Evolutionary conservation across 441 rosid species (phyloP), one percentile per base, ranked within the genome.

Genomic region (Populus hybrid): DNA sequence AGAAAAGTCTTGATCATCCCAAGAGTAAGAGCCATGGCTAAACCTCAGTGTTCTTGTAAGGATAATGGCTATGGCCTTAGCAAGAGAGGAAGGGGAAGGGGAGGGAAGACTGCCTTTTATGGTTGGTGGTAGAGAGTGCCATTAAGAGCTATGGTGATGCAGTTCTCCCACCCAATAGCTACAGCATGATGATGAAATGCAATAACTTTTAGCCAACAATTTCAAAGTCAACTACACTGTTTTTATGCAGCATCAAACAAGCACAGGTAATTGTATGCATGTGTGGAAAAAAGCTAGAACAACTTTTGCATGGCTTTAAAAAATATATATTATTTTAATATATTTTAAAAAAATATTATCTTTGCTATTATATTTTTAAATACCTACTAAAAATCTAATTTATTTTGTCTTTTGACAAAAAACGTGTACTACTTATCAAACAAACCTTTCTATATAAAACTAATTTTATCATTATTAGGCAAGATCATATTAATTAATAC

Each of bases 161-260:
- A 75, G 85, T 81, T 85, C 77, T 73, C 77, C 86, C 86, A 88
- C 91, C 83, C 81, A 82, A 78, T 3, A 30, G 32, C 87, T 78
- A 74, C 79, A 77, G 80, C 79, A 84, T 81, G 80, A 83, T 86
- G 79, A 78, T 79, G 82, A 84, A 64, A 72, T 80, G 83, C 89
- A 77, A 75, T 70, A 75, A 59, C 76, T n/a, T 80, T 64, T 67
- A 28, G 36, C 72, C 83, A 81, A 82, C 82, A 71, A 69, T 2
- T 81, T 66, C 26, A 68, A 83, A 82, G 90, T 88, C 90, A 88
- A 86, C 88, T 72, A 14, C 77, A 59, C 69, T 69, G 11, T 67
- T 75, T 24, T 35, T 78, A 68, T 67, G 28, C 72, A 30, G 32
- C 50, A 53, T 82, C 11, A 64, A 20, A 34, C 26, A 8, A 68